Evolutionary conservation across 2,329 filamentous ascomycete species (phyloP).

Genomic region (Paecilomyces sp.): DNA sequence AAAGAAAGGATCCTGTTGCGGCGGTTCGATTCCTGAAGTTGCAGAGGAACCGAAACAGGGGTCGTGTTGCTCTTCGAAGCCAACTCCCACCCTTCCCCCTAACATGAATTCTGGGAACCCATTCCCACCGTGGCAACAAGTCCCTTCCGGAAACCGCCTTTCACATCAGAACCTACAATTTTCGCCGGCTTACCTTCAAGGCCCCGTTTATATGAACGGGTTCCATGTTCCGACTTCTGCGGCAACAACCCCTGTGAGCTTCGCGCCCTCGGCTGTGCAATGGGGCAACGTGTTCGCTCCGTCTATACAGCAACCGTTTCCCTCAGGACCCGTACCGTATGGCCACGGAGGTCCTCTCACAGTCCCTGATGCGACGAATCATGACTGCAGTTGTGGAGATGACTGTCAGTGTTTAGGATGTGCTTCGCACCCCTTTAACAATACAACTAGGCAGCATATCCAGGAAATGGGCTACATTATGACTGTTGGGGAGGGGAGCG

Average conservation of each 20-base stretch:
- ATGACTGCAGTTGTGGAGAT: conserved; percentile 38
- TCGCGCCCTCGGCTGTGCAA: conserved; percentile 7
- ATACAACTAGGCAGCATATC: conserved; percentile 37
- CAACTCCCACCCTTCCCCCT: not conserved
- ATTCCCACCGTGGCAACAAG: not conserved
- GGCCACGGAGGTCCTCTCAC: conserved; percentile 5
- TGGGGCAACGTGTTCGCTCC: conserved; percentile 10
- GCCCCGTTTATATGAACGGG: conserved; percentile 10
- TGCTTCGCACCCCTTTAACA: conserved; percentile 40
- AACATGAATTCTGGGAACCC: not conserved
- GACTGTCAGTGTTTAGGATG: conserved; percentile 41
- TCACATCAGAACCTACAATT: conserved; percentile 13
- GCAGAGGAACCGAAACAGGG: not conserved
- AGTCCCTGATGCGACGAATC: conserved; percentile 14
- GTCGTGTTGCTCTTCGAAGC: not conserved
- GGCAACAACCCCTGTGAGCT: conserved; percentile 6
- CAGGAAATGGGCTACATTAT: conserved; percentile 40
- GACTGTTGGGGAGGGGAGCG: conserved; percentile 23
- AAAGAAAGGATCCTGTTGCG: conserved; percentile 22
- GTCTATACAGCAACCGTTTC: conserved; percentile 9
- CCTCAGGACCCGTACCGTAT: conserved; percentile 5
- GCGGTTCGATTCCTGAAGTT: conserved; percentile 6
- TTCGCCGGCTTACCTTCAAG: conserved; percentile 5
- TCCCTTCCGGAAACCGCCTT: conserved; percentile 3
- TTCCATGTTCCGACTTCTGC: conserved; percentile 8